A percentile compares a stretch with the other conserved stretches of the same genome.
phyloP scores from a whole-genome alignment of 768 basidiomycete species.

The Podaxis sp. region DNA sequence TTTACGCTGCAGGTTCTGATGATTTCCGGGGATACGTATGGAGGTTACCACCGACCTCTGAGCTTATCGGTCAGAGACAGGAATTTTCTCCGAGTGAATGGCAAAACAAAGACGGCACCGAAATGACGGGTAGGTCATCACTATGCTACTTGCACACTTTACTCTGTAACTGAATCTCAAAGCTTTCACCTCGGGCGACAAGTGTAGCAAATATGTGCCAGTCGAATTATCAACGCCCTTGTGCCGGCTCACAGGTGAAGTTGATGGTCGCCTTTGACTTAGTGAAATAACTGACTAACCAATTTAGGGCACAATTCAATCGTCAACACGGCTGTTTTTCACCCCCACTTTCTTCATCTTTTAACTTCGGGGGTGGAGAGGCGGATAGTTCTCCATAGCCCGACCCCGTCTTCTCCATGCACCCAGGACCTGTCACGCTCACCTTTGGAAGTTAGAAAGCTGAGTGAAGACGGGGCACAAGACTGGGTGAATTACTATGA shows the following conservation, averaged over 20 bases:
- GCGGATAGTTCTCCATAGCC: constrained; percentile 65
- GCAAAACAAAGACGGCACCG: constrained; percentile 30
- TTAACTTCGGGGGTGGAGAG: constrained; percentile 76
- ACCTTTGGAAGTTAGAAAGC: constrained; percentile 42
- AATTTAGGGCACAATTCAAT: constrained; percentile 69
- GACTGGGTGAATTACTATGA: constrained; percentile 37
- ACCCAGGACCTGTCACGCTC: constrained; percentile 46
- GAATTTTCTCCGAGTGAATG: constrained; percentile 47
- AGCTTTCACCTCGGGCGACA: constrained; percentile 38
- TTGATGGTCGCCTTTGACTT: background rate
- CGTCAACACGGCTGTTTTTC: constrained; percentile 71
- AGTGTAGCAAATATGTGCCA: constrained; percentile 52
- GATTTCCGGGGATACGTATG: constrained; percentile 81
- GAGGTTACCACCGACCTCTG: constrained; percentile 57
- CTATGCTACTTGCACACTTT: background rate
- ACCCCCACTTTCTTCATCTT: constrained; percentile 66
- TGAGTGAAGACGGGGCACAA: constrained; percentile 32
- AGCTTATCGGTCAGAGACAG: constrained; percentile 43
- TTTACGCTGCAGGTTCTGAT: constrained; percentile 79
- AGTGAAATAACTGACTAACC: background rate
- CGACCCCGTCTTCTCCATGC: constrained; percentile 54
- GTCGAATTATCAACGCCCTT: constrained; percentile 61
- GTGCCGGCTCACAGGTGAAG: constrained; percentile 54
- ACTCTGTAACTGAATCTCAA: background rate
- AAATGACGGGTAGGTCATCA: constrained; percentile 35